Base-by-base conservation (phyloP, 306 rosid genomes). In the Cucurbita pepo region DNA sequence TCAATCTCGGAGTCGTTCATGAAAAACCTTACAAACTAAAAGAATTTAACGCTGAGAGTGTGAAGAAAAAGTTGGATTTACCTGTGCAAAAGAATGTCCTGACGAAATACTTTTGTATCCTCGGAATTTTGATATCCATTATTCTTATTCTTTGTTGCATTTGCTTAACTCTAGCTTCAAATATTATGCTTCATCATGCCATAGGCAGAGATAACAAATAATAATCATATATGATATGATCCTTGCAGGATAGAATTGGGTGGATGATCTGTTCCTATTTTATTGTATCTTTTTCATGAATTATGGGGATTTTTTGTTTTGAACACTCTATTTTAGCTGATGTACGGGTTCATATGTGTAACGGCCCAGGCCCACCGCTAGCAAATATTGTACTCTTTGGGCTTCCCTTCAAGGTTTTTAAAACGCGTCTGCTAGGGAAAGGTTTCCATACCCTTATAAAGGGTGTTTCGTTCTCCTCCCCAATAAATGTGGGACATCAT, bases 71-170 rank as follows among this genome's bases (percentile, higher is more conserved):
- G 85, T 79, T 88, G 77, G 97, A 91, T 78, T 82, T 91, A 64
- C 99, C 95, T 0, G 86, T 94, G 81, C 96, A 91, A 87, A 94
- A 91, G 85, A 94, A 91, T 83, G 86, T 86, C 74, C 86, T 91
- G 71, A 88, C 99, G 1, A 89, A 87, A 77, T 91, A 94, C 79
- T 91, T 89, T 79, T 91, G 97, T 94, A 89, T 94, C 99, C 99
- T 81, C 21, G 21, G 5, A 34, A 8, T 9, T 48, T 47, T 60
- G n/a, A 50, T 69, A 13, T 72, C 22, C 48, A 7, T 41, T 51
- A 55, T 78, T 50, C 15, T 56, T 44, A 25, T 72, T 38, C 60
- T 45, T 25, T 48, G 63, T 53, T 34, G 56, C 60, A 43, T 64
- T 67, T 50, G 71, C 48, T 52, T 69, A 22, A 48, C 44, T 69